phyloP scores from a whole-genome alignment of 2,329 filamentous ascomycete species.

The Arthrobotrys entomopaga region DNA sequence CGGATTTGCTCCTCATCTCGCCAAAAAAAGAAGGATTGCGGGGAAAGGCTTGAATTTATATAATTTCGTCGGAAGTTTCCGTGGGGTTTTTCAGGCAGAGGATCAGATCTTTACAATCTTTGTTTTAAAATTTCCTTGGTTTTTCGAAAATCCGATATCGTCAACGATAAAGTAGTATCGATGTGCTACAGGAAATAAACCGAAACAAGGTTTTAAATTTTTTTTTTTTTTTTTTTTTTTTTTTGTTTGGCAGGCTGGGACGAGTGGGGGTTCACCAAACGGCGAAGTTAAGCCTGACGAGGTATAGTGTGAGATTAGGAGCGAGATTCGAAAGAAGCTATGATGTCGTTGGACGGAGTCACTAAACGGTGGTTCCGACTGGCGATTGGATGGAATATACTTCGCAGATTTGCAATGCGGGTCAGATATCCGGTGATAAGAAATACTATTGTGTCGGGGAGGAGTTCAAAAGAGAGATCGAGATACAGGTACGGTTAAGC shows the following conservation, averaged over 20 bases:
- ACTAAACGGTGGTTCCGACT: slow-evolving; percentile 17
- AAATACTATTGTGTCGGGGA: background rate
- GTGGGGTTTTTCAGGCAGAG: slow-evolving; percentile 13
- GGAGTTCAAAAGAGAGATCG: background rate
- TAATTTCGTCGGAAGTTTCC: slow-evolving; percentile 12
- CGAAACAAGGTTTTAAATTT: slow-evolving; percentile 43
- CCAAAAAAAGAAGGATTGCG: slow-evolving; percentile 12
- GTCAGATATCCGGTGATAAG: background rate
- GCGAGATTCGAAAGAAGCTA: slow-evolving; percentile 21
- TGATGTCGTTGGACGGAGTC: slow-evolving; percentile 18
- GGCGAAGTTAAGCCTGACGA: slow-evolving; percentile 30
- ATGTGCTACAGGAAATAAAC: background rate
- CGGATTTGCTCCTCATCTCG: slow-evolving; percentile 30
- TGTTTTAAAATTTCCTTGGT: slow-evolving; percentile 22
- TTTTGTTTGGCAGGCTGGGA: too few relatives aligned
- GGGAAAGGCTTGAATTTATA: slow-evolving; percentile 35
- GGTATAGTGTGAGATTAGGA: slow-evolving; percentile 37
- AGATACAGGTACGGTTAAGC: background rate
- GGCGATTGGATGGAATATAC: slow-evolving; percentile 34
- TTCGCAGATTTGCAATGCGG: slow-evolving; percentile 8
- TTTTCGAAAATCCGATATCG: slow-evolving; percentile 10
- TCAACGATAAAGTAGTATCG: slow-evolving; percentile 37
- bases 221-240: background rate
- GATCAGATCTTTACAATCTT: slow-evolving; percentile 9
- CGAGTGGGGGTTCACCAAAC: slow-evolving; percentile 32